Base-by-base conservation (phyloP, 1,139 yeast genomes). In the Torulaspora pretoriensis region DNA sequence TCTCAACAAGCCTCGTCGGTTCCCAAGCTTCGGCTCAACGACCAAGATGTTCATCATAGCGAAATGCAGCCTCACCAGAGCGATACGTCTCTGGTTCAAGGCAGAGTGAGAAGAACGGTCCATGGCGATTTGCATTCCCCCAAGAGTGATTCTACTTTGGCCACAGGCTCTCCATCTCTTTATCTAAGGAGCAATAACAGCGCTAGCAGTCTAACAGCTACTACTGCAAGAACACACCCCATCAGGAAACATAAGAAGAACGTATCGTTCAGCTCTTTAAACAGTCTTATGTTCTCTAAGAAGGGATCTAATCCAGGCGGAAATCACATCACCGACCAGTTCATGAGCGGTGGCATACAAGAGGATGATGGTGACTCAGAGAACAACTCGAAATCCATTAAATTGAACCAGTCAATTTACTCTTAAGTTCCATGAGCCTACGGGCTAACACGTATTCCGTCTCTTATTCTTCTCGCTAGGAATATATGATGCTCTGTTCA, bases 201-300 rank as follows among this genome's bases (percentile, higher is more conserved):
- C 41, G 53, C 62, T 9, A 55, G 51, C n/a, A 59, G 56, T 40
- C 43, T 61, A 14, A 45, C 46, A 2, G 36, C 54, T 10, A 40
- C 43, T 7, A 43, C 55, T 6, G 31, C 53, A 12, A 57, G 60
- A 38, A 53, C 56, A 5, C 62, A 57, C 34, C 56, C 60, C 8
- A 48, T 56, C 5, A 51, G 65, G 38, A 63, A 58, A 35, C 68
- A 64, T 42, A 62, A 60, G 38, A 63, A 63, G 42, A 63, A 60
- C 31, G 64, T 62, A 2, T 64, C 68, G 0, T 59, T 64, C 40
- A 59, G 63, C 33, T 67, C 70, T 3, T 51, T 62, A 45, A 73
- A 64, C 43, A 67, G 60, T 46, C 52, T 61, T 27, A 55, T 61
- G 57, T 61, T 63, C 39, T 59, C 66, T 2, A 63, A 62, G 43